Evolutionary conservation across 768 basidiomycete genomes (phyloP).

Genomic region (Leccinum incarnatum): DNA sequence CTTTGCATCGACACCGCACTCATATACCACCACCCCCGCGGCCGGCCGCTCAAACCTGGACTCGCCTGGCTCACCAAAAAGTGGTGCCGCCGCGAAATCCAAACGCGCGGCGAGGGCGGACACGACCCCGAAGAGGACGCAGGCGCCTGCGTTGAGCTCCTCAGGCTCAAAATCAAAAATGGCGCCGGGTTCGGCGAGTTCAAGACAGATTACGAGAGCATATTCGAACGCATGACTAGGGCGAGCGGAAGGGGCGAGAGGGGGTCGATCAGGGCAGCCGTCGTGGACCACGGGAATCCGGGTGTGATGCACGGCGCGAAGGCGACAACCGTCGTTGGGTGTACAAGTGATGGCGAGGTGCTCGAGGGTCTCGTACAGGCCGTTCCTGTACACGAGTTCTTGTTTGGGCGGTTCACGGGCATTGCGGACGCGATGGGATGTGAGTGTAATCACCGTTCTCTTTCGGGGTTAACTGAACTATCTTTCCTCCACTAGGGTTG

Average conservation of each 20-base stretch:
- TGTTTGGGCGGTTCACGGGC: constrained; percentile 81
- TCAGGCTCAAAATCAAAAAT: constrained; percentile 76
- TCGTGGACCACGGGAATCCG: constrained; percentile 86
- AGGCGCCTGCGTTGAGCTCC: constrained; percentile 77
- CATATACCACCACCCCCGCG: constrained; percentile 88
- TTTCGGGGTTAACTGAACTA: background rate
- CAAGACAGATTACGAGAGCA: constrained; percentile 78
- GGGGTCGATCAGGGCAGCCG: constrained; percentile 53
- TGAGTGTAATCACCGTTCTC: constrained; percentile 37
- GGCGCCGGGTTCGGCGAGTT: constrained; percentile 85
- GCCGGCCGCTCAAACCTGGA: constrained; percentile 90
- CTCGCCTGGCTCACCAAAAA: constrained; percentile 96
- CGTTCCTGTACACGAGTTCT: constrained; percentile 68
- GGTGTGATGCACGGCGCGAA: constrained; percentile 81
- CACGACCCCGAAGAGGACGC: constrained; percentile 97
- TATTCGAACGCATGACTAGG: constrained; percentile 82
- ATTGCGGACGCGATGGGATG: constrained; percentile 82
- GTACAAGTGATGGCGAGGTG: constrained; percentile 75
- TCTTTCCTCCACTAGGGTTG: constrained; percentile 47
- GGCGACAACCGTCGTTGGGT: constrained; percentile 73
- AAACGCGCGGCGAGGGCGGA: constrained; percentile 77
- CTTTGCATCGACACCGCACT: constrained; percentile 90
- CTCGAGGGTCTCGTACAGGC: constrained; percentile 63
- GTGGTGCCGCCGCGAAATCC: constrained; percentile 90
- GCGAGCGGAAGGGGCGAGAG: constrained; percentile 40